Percentiles rank a stretch among this genome's conserved stretches.
These are phyloP conservation scores for Fusarium hostae DNA, from an alignment of 2,329 filamentous ascomycete species.

Conservation along the genomic window DNA sequence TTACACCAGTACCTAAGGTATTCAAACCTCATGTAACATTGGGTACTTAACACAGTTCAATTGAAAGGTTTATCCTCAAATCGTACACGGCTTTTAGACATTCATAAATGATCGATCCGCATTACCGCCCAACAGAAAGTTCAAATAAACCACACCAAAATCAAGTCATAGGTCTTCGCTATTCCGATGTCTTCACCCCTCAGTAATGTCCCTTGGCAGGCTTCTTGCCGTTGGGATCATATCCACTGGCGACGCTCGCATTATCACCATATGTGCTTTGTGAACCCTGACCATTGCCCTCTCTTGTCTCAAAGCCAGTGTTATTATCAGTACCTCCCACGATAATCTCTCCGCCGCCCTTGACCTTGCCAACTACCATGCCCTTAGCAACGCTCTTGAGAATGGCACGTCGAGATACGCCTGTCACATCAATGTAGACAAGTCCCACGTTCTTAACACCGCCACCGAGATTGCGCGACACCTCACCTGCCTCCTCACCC, in stretches of 20 bases:
- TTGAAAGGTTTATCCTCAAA: background rate
- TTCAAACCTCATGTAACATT: background rate
- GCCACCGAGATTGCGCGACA: slow-evolving; percentile 80
- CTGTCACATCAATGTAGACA: slow-evolving; percentile 96
- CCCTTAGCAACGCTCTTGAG: slow-evolving; percentile 96
- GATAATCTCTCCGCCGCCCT: slow-evolving; percentile 77
- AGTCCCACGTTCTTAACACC: slow-evolving; percentile 96
- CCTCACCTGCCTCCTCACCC: slow-evolving; percentile 82
- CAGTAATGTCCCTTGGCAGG: slow-evolving; percentile 38
- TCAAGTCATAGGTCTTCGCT: slow-evolving; percentile 7
- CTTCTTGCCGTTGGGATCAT: slow-evolving; percentile 49
- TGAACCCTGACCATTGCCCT: slow-evolving; percentile 38
- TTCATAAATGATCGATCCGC: background rate
- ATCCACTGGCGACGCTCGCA: slow-evolving; percentile 43
- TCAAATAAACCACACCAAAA: slow-evolving; percentile 17
- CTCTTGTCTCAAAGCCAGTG: slow-evolving; percentile 34
- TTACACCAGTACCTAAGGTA: background rate
- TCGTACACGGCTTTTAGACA: background rate
- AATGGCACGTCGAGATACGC: slow-evolving; percentile 87
- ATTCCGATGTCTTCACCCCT: slow-evolving; percentile 7
- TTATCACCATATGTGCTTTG: slow-evolving; percentile 45
- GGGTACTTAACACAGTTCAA: background rate
- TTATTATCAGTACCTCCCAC: slow-evolving; percentile 71
- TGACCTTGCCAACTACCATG: slow-evolving; percentile 88
- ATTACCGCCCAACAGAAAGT: background rate